Base-by-base conservation (phyloP, 768 basidiomycete genomes). In the Boletus edulis region DNA sequence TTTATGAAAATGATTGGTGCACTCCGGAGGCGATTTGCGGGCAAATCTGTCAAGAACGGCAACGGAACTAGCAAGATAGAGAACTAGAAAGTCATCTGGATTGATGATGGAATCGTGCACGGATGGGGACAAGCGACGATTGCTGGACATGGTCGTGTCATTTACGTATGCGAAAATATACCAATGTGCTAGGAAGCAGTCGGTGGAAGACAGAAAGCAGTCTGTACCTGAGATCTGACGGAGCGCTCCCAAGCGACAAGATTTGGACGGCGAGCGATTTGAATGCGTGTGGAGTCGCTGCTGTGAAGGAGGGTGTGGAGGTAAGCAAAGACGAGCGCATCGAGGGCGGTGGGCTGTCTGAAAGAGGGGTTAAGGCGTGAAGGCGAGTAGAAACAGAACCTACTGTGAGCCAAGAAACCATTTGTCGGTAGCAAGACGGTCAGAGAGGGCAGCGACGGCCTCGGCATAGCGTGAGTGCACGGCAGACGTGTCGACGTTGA, bases 361-460 rank as follows among this genome's bases (percentile, higher is more conserved):
- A n/a, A 15, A 46, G n/a, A 35, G 37, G 12, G 17, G 53, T 65
- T 14, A 60, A 43, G 32, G 37, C 41, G 57, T 41, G 37, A 10
- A 55, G 29, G 34, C 34, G 20, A 24, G 7, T 9, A 46, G 3
- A 57, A 42, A 60, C 62, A n/a, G 10, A 14, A 54, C 80, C 46
- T 66, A 91, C 91, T 70, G 72, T 13, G 89, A 92, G 37, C 78
- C 85, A 3, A 94, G 79, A 72, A 94, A 87, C 91, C 91, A 94
- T 57, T 80, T 81, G 64, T 92, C 86, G 3, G 80, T 82, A 24
- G 84, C 87, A 2, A 94, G 78, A 22, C 90, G 81, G 58, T 88
- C 87, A 0, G 88, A 86, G 31, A 94, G 79, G 1, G 89, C 80
- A 2, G 79, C 67, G 18, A 92, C 83, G 15, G 90, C 90, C 45